Evolutionary conservation across 1,139 yeast species (phyloP), one percentile per base, ranked within the genome.

Genomic region (Scheffersomyces segobiensis): DNA sequence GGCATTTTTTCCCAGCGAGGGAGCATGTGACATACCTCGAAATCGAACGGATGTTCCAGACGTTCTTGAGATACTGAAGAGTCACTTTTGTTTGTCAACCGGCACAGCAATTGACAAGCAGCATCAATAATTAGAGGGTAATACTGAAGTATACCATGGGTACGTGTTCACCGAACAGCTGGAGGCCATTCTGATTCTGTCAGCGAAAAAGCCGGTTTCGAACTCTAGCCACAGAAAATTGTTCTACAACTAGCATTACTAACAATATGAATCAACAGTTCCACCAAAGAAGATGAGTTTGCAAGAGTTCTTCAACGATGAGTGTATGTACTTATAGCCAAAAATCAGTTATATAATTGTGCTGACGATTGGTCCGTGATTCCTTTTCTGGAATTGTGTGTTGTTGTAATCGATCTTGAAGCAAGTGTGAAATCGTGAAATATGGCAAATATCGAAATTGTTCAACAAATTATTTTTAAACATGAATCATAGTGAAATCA

Each of bases 231-330:
- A 10, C 42, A 32, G 12, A 32, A 32, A 2, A 32, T 24, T 32
- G 42, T 14, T 32, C 42, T 32, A 32, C 42, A 32, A 32, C 42
- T 32, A 10, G 42, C 12, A 32, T 10, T 32, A 32, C 42, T 32
- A 32, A 32, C 42, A 32, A 32, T 32, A 32, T 10, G 42, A 32
- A 32, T 10, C 39, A 32, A 10, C 50, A 65, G 68, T 54, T 53
- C 67, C 68, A 55, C 72, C 72, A 58, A 83, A 82, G 72, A 83
- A 83, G 71, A 80, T 83, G 80, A 76, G 84, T 57, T 75, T 82
- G 57, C 80, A 80, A 66, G 87, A 83, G 73, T 83, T 84, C 73
- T 74, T 81, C 70, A 73, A 77, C 63, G 85, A 83, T 68, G 80
- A 80, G 65, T 71, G 87, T 83, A 77, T 61, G 87, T 82, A 61